A percentile compares a stretch with the other conserved stretches of the same genome.
Evolutionary conservation across 2,329 filamentous ascomycete species (phyloP).

Genomic region (Hirsutella rhossiliensis): DNA sequence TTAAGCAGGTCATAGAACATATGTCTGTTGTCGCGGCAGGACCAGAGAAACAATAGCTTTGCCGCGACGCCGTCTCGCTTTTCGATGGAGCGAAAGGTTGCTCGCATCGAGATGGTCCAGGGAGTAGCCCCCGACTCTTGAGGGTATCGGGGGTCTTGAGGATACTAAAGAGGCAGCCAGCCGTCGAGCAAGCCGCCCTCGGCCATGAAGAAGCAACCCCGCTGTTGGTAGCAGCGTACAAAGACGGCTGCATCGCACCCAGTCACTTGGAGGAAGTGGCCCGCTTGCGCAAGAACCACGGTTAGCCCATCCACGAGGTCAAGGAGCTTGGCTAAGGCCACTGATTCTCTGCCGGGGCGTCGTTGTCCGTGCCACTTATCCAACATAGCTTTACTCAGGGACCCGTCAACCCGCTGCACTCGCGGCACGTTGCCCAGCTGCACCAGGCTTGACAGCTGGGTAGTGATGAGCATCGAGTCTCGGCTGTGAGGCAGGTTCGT

Average conservation of each 20-base stretch:
- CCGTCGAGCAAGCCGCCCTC: background rate
- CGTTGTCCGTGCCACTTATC: background rate
- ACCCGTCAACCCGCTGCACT: background rate
- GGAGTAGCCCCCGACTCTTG: background rate
- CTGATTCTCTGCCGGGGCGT: background rate
- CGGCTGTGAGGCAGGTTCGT: background rate
- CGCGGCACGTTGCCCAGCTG: background rate
- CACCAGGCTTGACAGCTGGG: background rate
- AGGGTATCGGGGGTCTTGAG: background rate
- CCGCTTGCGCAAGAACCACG: background rate
- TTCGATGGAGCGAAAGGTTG: background rate
- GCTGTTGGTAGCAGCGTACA: background rate
- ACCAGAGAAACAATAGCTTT: background rate
- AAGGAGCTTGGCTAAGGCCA: background rate
- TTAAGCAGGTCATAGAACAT: too few relatives aligned
- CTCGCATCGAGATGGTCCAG: background rate
- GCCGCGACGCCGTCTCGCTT: background rate
- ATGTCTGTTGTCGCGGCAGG: background rate
- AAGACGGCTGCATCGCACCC: background rate
- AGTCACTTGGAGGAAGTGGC: background rate
- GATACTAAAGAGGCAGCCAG: background rate
- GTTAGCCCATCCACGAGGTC: background rate
- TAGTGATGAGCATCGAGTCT: background rate
- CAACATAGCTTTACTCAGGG: background rate
- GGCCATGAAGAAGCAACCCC: background rate